A percentile compares a stretch with the other conserved stretches of the same genome.
phyloP scores from a whole-genome alignment of 768 basidiomycete genomes.

The Tricholoma terreum region DNA sequence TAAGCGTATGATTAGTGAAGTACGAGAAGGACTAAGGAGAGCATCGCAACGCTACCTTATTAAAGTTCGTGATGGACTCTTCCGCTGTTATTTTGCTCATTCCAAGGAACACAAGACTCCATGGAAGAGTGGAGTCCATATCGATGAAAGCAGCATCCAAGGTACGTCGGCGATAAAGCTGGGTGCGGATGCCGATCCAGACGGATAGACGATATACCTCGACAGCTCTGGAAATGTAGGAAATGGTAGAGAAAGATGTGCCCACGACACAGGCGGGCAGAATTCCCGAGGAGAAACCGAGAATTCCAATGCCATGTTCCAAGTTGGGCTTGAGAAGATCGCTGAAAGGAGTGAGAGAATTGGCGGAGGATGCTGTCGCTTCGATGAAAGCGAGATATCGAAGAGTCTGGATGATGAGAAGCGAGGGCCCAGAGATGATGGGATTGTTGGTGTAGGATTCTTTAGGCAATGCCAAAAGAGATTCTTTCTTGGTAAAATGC shows the following conservation, averaged over 20 bases:
- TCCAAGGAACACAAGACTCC: conserved; percentile 22
- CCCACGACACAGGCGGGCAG: conserved; percentile 51
- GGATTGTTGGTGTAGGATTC: conserved; percentile 42
- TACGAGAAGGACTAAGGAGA: conserved; percentile 3
- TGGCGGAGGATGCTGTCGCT: conserved; percentile 10
- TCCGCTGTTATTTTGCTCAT: conserved; percentile 30
- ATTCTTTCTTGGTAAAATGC: conserved; percentile 41
- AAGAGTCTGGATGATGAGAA: conserved; percentile 51
- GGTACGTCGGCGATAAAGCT: conserved; percentile 25
- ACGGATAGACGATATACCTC: conserved; percentile 50
- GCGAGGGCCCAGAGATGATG: conserved; percentile 43
- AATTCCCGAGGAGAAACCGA: conserved; percentile 59
- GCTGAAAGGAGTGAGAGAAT: conserved; percentile 23
- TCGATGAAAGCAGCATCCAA: conserved; percentile 23
- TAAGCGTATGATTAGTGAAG: conserved; percentile 5
- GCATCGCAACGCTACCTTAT: conserved; percentile 10
- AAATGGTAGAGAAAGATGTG: conserved; percentile 36
- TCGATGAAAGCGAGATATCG: conserved; percentile 46
- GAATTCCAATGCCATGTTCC: conserved; percentile 33
- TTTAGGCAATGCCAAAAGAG: conserved; percentile 37
- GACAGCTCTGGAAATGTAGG: conserved; percentile 42
- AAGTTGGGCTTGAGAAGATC: conserved; percentile 34
- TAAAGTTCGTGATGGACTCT: conserved; percentile 16
- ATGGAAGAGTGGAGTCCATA: conserved; percentile 20
- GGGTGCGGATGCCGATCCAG: conserved; percentile 49